These are phyloP conservation scores for Viola pubescens DNA, from an alignment of 441 rosid species.

Conservation along the genomic window DNA sequence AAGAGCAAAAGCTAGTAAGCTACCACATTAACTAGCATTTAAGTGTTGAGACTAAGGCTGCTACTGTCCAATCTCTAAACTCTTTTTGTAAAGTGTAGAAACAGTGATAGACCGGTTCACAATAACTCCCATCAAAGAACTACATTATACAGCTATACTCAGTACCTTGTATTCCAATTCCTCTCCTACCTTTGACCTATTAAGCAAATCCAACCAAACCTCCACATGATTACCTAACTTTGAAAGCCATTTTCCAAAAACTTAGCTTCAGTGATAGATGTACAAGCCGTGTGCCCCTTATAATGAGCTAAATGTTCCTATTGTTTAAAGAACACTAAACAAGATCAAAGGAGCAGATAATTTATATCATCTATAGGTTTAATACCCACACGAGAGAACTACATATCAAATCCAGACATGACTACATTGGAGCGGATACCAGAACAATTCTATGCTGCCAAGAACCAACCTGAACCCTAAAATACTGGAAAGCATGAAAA, in stretches of 20 bases:
- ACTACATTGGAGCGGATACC: background rate
- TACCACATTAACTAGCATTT: constrained; percentile 8
- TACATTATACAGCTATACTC: constrained; percentile 8
- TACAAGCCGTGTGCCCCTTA: no score
- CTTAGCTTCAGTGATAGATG: background rate
- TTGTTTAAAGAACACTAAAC: no score
- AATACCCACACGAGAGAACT: background rate
- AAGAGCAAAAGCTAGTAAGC: no score
- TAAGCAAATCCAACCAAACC: constrained; percentile 11
- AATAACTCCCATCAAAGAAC: constrained; percentile 9
- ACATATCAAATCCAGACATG: constrained; percentile 1
- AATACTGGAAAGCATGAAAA: constrained; percentile 3
- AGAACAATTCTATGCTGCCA: background rate
- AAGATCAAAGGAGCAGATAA: no score
- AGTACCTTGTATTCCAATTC: constrained; percentile 8
- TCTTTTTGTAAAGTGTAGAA: constrained; percentile 9
- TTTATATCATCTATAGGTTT: background rate
- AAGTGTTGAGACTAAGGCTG: constrained; percentile 3
- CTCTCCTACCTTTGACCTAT: background rate
- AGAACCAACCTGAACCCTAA: constrained; percentile 11
- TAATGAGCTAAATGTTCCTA: no score
- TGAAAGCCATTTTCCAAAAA: constrained; percentile 4
- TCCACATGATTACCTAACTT: background rate
- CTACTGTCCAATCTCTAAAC: constrained; percentile 5
- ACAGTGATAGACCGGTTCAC: constrained; percentile 3